A percentile compares a stretch with the other conserved stretches of the same genome.
These are phyloP conservation scores for Penicillium fimorum DNA, from an alignment of 495 filamentous ascomycete species.

Conservation along the genomic window DNA sequence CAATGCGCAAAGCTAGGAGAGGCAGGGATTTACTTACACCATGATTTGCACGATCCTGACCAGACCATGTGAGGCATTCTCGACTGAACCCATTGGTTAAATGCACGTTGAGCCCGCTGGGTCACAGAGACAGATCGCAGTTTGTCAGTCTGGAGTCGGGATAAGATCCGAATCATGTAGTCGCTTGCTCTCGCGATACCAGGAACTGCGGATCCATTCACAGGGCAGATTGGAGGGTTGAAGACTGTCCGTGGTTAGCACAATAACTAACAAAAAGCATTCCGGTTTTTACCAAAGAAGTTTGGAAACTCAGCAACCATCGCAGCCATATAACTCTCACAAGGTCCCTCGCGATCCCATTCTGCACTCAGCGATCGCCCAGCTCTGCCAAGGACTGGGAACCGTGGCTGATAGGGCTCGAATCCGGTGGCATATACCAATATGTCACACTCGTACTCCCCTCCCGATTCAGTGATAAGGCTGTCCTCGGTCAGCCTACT, in stretches of 20 bases:
- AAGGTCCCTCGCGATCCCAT: slow-evolving; percentile 13
- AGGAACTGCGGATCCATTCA: slow-evolving; percentile 15
- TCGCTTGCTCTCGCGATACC: slow-evolving; percentile 15
- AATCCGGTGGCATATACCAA: slow-evolving; percentile 20
- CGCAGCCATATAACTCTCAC: slow-evolving; percentile 20
- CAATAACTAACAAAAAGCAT: neutral
- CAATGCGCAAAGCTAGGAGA: neutral
- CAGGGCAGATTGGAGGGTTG: slow-evolving; percentile 14
- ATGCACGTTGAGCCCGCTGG: slow-evolving; percentile 3
- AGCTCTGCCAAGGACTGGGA: slow-evolving; percentile 15
- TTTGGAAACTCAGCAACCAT: slow-evolving; percentile 18
- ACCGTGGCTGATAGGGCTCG: slow-evolving; percentile 12
- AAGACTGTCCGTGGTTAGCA: slow-evolving; percentile 1
- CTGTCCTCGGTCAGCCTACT: slow-evolving; percentile 8
- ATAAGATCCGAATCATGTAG: slow-evolving; percentile 11
- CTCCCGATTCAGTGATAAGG: slow-evolving; percentile 9
- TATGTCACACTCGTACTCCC: slow-evolving; percentile 12
- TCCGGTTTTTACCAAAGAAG: slow-evolving; percentile 6
- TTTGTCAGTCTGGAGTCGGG: slow-evolving; percentile 11
- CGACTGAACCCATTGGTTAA: slow-evolving; percentile 16
- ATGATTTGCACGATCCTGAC: slow-evolving; percentile 16
- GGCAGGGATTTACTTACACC: slow-evolving; percentile 4
- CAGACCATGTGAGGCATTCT: slow-evolving; percentile 16
- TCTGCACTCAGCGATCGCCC: slow-evolving; percentile 9
- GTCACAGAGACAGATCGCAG: slow-evolving; percentile 14